Conservation (phyloP, 2,329 filamentous ascomycete genomes). For the Colletotrichum theobromicola region DNA sequence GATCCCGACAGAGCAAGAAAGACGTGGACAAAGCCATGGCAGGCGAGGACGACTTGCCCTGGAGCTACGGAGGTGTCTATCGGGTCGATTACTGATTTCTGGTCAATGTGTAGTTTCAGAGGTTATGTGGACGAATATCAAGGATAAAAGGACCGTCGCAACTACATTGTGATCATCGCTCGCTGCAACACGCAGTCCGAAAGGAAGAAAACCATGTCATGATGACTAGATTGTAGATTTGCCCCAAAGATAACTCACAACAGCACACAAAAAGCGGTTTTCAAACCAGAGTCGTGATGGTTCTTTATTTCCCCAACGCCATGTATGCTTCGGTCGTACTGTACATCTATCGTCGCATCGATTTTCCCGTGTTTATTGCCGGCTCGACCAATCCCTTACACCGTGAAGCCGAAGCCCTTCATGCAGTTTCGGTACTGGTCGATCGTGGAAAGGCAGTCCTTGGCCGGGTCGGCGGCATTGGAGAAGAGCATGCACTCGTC, state of each 20-base stretch:
- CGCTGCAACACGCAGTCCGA: neutral
- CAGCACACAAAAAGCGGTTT: neutral
- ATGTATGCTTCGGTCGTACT: constrained; percentile 19
- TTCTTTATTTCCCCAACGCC: constrained; percentile 22
- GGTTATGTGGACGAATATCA: neutral
- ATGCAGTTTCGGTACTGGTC: constrained; percentile 91
- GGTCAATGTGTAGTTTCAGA: neutral
- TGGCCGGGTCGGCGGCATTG: constrained; percentile 78
- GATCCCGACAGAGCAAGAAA: neutral
- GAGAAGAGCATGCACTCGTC: constrained; percentile 99
- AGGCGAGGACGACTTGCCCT: neutral
- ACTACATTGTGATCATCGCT: neutral
- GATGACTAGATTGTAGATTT: neutral
- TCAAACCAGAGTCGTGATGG: constrained; percentile 6
- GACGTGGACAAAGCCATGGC: neutral
- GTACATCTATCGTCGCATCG: constrained; percentile 21
- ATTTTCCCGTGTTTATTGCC: neutral
- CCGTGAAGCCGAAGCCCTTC: constrained; percentile 89
- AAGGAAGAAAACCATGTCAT: neutral
- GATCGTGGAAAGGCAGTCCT: constrained; percentile 83
- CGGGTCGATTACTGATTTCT: neutral
- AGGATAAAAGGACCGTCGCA: neutral
- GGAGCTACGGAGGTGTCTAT: neutral
- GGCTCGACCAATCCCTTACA: constrained; percentile 38
- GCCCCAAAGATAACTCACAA: neutral